These are phyloP conservation scores for Astragalus membranaceus DNA, from an alignment of 306 rosid species.

Conservation along the genomic window DNA sequence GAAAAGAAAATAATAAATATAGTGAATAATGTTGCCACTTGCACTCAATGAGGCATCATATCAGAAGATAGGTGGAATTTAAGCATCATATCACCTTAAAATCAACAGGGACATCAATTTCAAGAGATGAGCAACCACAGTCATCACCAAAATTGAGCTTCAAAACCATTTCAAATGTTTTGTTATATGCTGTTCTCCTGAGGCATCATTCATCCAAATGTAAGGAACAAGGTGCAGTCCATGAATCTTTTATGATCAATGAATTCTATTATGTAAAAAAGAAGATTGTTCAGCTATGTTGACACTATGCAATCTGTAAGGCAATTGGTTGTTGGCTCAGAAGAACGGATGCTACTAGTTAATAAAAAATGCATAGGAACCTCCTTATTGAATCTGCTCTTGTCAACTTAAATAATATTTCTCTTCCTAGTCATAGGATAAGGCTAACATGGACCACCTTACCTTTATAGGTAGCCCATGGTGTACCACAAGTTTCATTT, in stretches of 20 bases:
- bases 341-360: not conserved
- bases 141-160: constrained; percentile 80
- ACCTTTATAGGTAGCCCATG: too few species aligned
- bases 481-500: too few species aligned
- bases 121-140: constrained; percentile 60
- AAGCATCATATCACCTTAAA: constrained; percentile 53
- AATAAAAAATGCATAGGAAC: not conserved
- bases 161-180: constrained; percentile 79
- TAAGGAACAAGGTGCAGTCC: constrained; percentile 13
- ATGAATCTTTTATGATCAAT: too few species aligned
- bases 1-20: too few species aligned
- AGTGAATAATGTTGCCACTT: too few species aligned
- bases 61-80: not conserved
- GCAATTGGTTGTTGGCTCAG: not conserved
- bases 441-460: too few species aligned
- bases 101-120: constrained; percentile 68
- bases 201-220: constrained; percentile 27
- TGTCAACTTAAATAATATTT: constrained; percentile 16
- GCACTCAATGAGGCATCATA: too few species aligned
- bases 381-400: not conserved
- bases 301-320: not conserved
- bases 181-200: constrained; percentile 70
- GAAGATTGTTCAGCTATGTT: too few species aligned
- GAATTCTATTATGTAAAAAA: too few species aligned
- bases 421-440: not conserved